phyloP scores from a whole-genome alignment of 2,329 filamentous ascomycete genomes.

The Cordyceps sp. region DNA sequence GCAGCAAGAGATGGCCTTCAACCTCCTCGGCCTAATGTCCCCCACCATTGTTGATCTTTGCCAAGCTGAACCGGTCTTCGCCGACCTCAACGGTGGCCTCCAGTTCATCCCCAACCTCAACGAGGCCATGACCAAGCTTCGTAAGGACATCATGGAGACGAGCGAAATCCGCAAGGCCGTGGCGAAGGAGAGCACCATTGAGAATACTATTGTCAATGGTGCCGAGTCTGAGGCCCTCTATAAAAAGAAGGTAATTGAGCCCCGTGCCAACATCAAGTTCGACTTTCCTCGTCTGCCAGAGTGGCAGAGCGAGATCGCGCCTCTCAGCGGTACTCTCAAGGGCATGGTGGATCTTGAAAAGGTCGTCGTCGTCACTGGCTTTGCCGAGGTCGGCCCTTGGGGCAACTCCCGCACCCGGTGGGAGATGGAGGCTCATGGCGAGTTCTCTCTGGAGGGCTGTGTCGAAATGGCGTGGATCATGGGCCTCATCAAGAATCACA shows the following conservation, averaged over 20 bases:
- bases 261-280: slow-evolving; percentile 94
- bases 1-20: slow-evolving; percentile 99
- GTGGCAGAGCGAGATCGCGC: slow-evolving; percentile 82
- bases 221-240: slow-evolving; percentile 83
- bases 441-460: slow-evolving; percentile 95
- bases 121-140: slow-evolving; percentile 79
- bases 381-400: slow-evolving; percentile 92
- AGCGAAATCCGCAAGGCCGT: slow-evolving; percentile 88
- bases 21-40: slow-evolving; percentile 89
- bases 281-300: slow-evolving; percentile 82
- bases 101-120: slow-evolving; percentile 97
- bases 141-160: slow-evolving; percentile 88
- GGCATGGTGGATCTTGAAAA: slow-evolving; percentile 98
- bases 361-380: slow-evolving; percentile 93
- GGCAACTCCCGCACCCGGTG: slow-evolving; percentile 95
- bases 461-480: slow-evolving; percentile 99
- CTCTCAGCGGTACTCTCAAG: slow-evolving; percentile 75
- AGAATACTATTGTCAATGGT: slow-evolving; percentile 95
- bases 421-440: slow-evolving; percentile 97
- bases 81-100: slow-evolving; percentile 90
- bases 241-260: slow-evolving; percentile 85
- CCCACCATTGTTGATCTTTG: slow-evolving; percentile 88
- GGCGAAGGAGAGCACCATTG: slow-evolving; percentile 85
- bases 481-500: slow-evolving; percentile 98
- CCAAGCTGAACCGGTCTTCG: slow-evolving; percentile 89